Percentiles rank a stretch among this genome's conserved stretches.
phyloP scores from a whole-genome alignment of 495 filamentous ascomycete species.

The Lasiosphaeriaceae sp. region DNA sequence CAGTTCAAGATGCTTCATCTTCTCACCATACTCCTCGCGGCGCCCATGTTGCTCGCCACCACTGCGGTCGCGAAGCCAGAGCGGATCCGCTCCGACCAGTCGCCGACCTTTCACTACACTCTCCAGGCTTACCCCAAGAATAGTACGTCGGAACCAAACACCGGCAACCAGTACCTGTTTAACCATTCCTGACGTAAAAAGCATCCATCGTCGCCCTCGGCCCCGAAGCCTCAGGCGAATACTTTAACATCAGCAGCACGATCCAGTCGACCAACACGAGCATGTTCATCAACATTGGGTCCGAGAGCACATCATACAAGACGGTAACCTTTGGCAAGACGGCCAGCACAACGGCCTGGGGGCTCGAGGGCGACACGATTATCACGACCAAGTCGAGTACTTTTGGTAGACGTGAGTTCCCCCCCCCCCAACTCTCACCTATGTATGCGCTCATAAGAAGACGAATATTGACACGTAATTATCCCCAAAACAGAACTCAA shows the following conservation, averaged over 20 bases:
- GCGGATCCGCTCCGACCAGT: slow-evolving; percentile 40
- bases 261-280: slow-evolving; percentile 45
- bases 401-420: slow-evolving; percentile 40
- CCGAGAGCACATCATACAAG: slow-evolving; percentile 43
- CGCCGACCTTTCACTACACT: slow-evolving; percentile 44
- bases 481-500: slow-evolving; percentile 37
- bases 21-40: slow-evolving; percentile 2
- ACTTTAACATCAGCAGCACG: slow-evolving; percentile 44
- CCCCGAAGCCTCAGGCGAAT: slow-evolving; percentile 39
- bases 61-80: slow-evolving; percentile 32
- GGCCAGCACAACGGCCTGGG: slow-evolving; percentile 41
- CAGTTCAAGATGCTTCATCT: not conserved
- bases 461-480: too few relatives aligned
- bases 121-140: slow-evolving; percentile 38
- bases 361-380: slow-evolving; percentile 51
- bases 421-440: not conserved
- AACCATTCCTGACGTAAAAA: not conserved
- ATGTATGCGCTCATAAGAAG: too few relatives aligned
- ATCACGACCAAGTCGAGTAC: slow-evolving; percentile 41
- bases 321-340: slow-evolving; percentile 39
- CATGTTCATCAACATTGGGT: slow-evolving; percentile 43
- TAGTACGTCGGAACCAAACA: too few relatives aligned
- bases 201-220: slow-evolving; percentile 43
- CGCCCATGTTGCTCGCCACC: not conserved
- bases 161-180: not conserved